phyloP scores from a whole-genome alignment of 2,329 filamentous ascomycete species.

The Fusarium anguioides region DNA sequence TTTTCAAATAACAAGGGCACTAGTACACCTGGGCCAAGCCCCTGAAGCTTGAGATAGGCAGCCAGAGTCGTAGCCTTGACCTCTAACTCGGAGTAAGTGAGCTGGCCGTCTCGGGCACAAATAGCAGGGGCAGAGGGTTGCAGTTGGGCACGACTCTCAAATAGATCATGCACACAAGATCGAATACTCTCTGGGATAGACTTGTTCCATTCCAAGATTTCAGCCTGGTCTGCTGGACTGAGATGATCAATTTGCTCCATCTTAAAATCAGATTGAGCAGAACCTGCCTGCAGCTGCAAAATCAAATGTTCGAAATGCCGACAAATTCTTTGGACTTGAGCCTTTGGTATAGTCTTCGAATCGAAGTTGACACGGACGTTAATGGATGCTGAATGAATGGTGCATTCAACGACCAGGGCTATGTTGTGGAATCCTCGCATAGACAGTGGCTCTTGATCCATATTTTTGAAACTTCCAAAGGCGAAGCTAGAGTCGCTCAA shows the following conservation, averaged over 20 bases:
- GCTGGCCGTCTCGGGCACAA: background rate
- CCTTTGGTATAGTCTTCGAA: background rate
- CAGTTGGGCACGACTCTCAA: background rate
- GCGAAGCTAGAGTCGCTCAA: background rate
- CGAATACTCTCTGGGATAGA: background rate
- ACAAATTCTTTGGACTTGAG: background rate
- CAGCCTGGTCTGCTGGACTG: background rate
- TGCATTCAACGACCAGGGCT: background rate
- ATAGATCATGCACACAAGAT: background rate
- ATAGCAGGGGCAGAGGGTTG: background rate
- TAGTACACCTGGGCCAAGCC: background rate
- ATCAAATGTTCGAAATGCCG: background rate
- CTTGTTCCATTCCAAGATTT: background rate
- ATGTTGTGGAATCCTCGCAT: background rate
- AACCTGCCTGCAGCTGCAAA: background rate
- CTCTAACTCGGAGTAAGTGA: background rate
- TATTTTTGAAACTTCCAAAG: background rate
- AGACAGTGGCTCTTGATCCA: background rate
- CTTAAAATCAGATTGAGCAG: background rate
- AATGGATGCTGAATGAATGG: background rate
- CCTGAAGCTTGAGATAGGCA: background rate
- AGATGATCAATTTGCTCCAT: background rate
- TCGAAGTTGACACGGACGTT: background rate
- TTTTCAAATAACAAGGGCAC: background rate
- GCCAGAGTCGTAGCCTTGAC: background rate